Conservation (phyloP, 495 filamentous ascomycete species). For the Alectoria sarmentosa region DNA sequence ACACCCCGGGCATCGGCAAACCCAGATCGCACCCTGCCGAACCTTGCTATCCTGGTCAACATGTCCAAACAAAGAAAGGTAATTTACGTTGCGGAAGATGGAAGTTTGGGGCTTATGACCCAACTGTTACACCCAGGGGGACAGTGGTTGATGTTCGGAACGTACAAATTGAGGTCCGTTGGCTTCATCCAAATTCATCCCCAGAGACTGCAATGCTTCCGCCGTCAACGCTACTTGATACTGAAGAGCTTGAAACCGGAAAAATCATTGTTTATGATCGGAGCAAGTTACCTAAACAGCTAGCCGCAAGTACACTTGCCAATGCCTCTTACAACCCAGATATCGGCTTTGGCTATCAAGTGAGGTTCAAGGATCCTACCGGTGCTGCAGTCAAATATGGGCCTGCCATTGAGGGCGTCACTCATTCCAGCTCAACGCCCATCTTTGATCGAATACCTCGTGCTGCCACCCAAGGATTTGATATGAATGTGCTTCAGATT, state of each 20-base stretch:
- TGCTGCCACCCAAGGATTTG: conserved; percentile 47
- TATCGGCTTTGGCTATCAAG: conserved; percentile 36
- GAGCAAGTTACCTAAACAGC: conserved; percentile 12
- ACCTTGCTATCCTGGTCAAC: conserved; percentile 39
- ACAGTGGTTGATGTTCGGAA: conserved; percentile 44
- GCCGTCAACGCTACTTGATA: conserved; percentile 16
- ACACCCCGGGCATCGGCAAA: conserved; percentile 3
- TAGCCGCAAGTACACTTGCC: conserved; percentile 23
- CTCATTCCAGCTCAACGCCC: background rate
- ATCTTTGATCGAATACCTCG: conserved; percentile 38
- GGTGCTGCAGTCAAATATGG: conserved; percentile 44
- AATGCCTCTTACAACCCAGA: conserved; percentile 21
- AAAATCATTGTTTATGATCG: conserved; percentile 27
- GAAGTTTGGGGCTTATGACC: conserved; percentile 43
- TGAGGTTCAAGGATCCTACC: conserved; percentile 46
- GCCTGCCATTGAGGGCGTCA: conserved; percentile 21
- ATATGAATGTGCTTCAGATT: conserved; percentile 50
- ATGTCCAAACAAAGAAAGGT: conserved; percentile 40
- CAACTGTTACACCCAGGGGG: conserved; percentile 35
- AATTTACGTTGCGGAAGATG: conserved; percentile 45
- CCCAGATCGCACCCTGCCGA: conserved; percentile 14
- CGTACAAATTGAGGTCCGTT: conserved; percentile 39
- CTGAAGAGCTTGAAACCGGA: conserved; percentile 25
- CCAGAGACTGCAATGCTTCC: conserved; percentile 2
- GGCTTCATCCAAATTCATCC: conserved; percentile 43